Percentiles rank a stretch among this genome's conserved stretches.
Conservation (phyloP, 371 early-diverging fungal species). For the Batrachochytrium dendrobatidis region DNA sequence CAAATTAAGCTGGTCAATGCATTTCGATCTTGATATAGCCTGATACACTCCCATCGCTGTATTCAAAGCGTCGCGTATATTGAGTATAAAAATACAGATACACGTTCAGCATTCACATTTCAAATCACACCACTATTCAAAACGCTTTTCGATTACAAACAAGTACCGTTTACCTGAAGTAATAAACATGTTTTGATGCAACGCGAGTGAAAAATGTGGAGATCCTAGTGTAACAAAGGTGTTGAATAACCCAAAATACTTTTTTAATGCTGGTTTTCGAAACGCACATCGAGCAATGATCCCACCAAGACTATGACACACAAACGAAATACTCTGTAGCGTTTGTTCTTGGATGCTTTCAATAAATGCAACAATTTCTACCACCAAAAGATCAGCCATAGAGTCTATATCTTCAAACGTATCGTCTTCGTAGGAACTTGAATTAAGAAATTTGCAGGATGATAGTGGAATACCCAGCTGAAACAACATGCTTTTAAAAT, state of each 20-base stretch:
- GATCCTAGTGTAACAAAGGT: conserved; percentile 20
- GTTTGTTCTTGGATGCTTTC: not conserved
- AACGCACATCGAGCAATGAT: conserved; percentile 27
- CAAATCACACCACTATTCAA: too few relatives aligned
- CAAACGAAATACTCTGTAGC: conserved; percentile 10
- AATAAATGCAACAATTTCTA: conserved; percentile 16
- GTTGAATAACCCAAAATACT: conserved; percentile 13
- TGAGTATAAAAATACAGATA: not conserved
- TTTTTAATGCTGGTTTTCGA: conserved; percentile 12
- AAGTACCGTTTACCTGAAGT: conserved; percentile 12
- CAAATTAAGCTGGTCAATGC: conserved; percentile 24
- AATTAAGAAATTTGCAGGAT: conserved; percentile 12
- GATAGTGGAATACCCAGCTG: conserved; percentile 4
- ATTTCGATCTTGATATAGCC: conserved; percentile 13
- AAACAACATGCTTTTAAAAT: conserved; percentile 6
- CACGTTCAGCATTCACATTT: not conserved
- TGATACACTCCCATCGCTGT: conserved; percentile 16
- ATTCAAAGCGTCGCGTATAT: not conserved
- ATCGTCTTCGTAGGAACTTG: conserved; percentile 20
- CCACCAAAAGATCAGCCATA: conserved; percentile 19
- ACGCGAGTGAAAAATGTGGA: conserved; percentile 21
- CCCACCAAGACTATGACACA: conserved; percentile 30
- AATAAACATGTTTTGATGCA: conserved; percentile 14
- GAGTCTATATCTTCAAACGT: conserved; percentile 22
- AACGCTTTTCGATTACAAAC: too few relatives aligned